Percentiles rank a stretch among this genome's conserved stretches.
Conservation (phyloP, 2,329 filamentous ascomycete genomes). For the Westerdykella sp. region DNA sequence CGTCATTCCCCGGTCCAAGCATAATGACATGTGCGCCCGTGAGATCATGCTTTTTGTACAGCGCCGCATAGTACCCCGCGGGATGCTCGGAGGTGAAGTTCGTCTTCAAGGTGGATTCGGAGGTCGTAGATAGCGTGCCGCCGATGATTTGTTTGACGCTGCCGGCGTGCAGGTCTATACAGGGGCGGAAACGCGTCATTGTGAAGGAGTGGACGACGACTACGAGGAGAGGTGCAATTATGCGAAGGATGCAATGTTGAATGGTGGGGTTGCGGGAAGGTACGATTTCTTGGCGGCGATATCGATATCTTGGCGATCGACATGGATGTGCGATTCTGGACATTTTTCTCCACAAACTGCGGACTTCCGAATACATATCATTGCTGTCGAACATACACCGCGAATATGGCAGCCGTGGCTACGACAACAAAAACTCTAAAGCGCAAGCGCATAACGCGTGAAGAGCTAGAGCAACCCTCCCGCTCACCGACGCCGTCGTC, state of each 20-base stretch:
- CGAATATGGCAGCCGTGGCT: too few species aligned
- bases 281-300: slow-evolving; percentile 1
- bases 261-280: slow-evolving; percentile 14
- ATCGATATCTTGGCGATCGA: slow-evolving; percentile 12
- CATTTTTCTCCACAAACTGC: background rate
- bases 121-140: slow-evolving; percentile 60
- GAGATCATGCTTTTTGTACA: slow-evolving; percentile 72
- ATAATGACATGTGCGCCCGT: slow-evolving; percentile 90
- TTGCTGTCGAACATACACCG: background rate
- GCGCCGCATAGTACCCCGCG: slow-evolving; percentile 68
- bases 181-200: slow-evolving; percentile 94
- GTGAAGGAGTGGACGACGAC: background rate
- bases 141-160: slow-evolving; percentile 98
- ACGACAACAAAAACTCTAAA: slow-evolving; percentile 43
- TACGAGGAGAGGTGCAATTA: background rate
- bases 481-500: slow-evolving; percentile 20
- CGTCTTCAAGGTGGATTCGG: slow-evolving; percentile 58
- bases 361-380: background rate
- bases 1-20: slow-evolving; percentile 82
- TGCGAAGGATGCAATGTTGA: slow-evolving; percentile 1
- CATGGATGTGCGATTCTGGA: background rate
- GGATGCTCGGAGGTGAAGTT: slow-evolving; percentile 87
- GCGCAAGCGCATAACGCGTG: slow-evolving; percentile 39
- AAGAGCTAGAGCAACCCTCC: slow-evolving; percentile 23
- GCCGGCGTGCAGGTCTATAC: slow-evolving; percentile 95